Percentiles rank a stretch among this genome's conserved stretches.
Conservation (phyloP, 441 rosid genomes). For the Bruguiera hainesii region DNA sequence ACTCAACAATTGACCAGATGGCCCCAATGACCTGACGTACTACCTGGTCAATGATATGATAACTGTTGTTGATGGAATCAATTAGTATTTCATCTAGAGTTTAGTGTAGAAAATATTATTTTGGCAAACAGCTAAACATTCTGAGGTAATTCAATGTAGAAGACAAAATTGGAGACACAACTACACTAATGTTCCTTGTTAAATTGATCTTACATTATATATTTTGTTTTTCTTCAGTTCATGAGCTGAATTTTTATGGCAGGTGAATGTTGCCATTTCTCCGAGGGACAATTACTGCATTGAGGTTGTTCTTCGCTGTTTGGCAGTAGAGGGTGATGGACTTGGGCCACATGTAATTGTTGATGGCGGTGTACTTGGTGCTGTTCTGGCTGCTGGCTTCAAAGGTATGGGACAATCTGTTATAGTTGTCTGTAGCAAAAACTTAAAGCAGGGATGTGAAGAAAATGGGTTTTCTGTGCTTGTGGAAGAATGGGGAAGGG, state of each 20-base stretch:
- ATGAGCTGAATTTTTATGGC: constrained; percentile 24
- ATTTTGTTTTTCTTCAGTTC: constrained; percentile 8
- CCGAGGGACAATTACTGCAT: constrained; percentile 72
- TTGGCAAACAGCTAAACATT: too few relatives aligned
- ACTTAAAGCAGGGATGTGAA: background rate
- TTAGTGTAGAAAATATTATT: too few relatives aligned
- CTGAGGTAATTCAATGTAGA: too few relatives aligned
- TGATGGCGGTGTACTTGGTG: constrained; percentile 83
- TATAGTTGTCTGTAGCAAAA: background rate
- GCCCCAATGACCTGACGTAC: too few relatives aligned
- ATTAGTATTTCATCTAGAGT: too few relatives aligned
- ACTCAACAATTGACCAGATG: too few relatives aligned
- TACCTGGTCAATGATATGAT: too few relatives aligned
- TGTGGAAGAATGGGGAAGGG: background rate
- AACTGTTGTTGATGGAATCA: too few relatives aligned
- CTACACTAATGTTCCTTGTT: background rate
- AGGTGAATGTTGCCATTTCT: constrained; percentile 84
- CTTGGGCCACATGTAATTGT: constrained; percentile 54
- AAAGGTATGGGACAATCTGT: constrained; percentile 45
- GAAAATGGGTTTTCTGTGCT: background rate
- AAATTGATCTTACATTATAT: constrained; percentile 1
- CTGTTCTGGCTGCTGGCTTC: constrained; percentile 90
- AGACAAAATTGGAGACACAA: too few relatives aligned
- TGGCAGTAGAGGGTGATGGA: constrained; percentile 92
- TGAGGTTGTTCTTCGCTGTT: constrained; percentile 85